phyloP scores from a whole-genome alignment of 2,329 filamentous ascomycete species.

The Ophiostoma tasmaniense region DNA sequence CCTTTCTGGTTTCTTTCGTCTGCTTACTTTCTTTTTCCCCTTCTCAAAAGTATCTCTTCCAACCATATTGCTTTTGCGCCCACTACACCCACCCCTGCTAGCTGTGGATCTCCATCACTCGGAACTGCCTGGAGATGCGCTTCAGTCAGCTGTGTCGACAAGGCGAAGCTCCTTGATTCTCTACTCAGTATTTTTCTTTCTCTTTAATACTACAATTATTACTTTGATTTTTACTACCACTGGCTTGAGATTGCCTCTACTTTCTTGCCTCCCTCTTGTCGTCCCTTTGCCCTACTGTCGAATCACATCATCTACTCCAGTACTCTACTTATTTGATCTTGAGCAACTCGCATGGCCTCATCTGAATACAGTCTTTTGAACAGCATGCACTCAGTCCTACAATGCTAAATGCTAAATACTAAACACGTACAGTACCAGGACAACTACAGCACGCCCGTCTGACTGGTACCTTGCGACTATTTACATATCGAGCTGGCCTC shows the following conservation, averaged over 20 bases:
- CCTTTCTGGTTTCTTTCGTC: background rate
- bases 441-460: background rate
- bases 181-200: background rate
- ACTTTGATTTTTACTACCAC: background rate
- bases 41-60: background rate
- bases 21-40: background rate
- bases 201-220: background rate
- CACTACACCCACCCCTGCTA: background rate
- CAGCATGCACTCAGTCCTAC: too few relatives aligned
- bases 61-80: background rate
- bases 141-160: background rate
- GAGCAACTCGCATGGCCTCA: too few relatives aligned
- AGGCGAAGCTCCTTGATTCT: background rate
- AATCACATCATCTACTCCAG: too few relatives aligned
- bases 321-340: background rate
- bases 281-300: background rate
- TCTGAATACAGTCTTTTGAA: too few relatives aligned
- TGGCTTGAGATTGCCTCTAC: background rate
- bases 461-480: background rate
- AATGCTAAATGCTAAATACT: too few relatives aligned
- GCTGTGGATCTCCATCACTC: background rate
- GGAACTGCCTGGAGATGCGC: background rate
- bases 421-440: too few relatives aligned
- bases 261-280: too few relatives aligned
- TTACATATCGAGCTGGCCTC: slow-evolving; percentile 1